These are phyloP conservation scores for Dipodascus geniculatus DNA, from an alignment of 805 yeast species.

Conservation along the genomic window DNA sequence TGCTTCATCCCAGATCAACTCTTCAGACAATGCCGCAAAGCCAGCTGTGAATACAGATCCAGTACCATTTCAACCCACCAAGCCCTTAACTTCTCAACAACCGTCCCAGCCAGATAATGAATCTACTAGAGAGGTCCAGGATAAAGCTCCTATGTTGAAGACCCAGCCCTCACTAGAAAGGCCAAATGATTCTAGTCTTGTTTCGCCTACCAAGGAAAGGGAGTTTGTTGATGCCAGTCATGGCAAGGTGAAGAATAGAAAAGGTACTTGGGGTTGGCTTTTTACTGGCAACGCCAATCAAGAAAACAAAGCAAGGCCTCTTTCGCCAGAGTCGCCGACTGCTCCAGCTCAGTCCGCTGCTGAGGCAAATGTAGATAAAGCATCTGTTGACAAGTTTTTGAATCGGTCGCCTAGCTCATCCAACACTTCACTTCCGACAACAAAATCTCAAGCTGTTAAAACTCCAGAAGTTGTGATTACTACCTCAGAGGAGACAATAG, in stretches of 20 bases:
- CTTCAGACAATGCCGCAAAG: too few species aligned
- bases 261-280: constrained; percentile 12
- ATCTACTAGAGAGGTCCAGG: too few species aligned
- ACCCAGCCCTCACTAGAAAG: not conserved
- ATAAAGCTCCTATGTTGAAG: not conserved
- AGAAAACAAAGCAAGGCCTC: not conserved
- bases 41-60: too few species aligned
- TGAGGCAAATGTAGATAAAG: constrained; percentile 3
- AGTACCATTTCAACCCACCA: too few species aligned
- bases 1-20: too few species aligned
- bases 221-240: not conserved
- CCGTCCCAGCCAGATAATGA: too few species aligned
- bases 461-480: not conserved
- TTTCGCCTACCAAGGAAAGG: not conserved
- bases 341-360: not conserved
- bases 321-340: not conserved
- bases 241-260: constrained; percentile 3
- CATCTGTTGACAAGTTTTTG: constrained; percentile 10
- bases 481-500: not conserved
- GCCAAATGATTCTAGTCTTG: not conserved
- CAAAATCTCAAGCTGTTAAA: not conserved
- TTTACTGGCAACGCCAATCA: constrained; percentile 4
- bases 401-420: constrained; percentile 4
- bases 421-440: not conserved
- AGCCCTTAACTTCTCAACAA: too few species aligned